These are phyloP conservation scores for Lupinus albus DNA, from an alignment of 306 rosid species.

Conservation along the genomic window DNA sequence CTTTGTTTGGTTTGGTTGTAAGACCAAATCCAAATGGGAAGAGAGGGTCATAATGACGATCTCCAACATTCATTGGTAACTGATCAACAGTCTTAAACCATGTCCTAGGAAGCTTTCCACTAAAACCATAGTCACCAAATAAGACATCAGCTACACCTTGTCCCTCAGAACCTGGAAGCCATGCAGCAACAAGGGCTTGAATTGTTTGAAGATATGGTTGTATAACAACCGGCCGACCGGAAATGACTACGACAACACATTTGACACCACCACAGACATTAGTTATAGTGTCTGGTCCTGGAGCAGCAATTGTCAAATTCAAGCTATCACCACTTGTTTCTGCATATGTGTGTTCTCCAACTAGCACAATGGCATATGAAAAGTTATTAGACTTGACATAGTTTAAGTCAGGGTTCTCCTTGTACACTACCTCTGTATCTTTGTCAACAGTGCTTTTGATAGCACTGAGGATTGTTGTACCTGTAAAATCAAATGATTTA, in stretches of 20 bases:
- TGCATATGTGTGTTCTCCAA: slow-evolving; percentile 39
- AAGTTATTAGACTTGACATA: slow-evolving; percentile 25
- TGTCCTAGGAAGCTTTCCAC: slow-evolving; percentile 37
- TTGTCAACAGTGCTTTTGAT: slow-evolving; percentile 32
- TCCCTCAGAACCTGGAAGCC: slow-evolving; percentile 40
- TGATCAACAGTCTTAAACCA: slow-evolving; percentile 34
- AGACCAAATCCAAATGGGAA: slow-evolving; percentile 44
- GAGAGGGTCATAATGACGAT: slow-evolving; percentile 33
- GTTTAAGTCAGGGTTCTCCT: slow-evolving; percentile 24
- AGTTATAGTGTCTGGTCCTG: slow-evolving; percentile 28
- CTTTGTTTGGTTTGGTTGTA: slow-evolving; percentile 27
- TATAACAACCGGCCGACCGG: slow-evolving; percentile 37
- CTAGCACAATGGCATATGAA: slow-evolving; percentile 37
- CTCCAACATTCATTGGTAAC: slow-evolving; percentile 38
- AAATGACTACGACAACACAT: slow-evolving; percentile 35
- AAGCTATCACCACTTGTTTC: slow-evolving; percentile 27
- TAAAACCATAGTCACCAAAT: slow-evolving; percentile 39
- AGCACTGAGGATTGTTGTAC: slow-evolving; percentile 33
- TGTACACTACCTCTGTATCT: slow-evolving; percentile 22
- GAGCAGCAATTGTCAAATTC: slow-evolving; percentile 32
- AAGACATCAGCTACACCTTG: slow-evolving; percentile 41
- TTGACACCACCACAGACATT: slow-evolving; percentile 32
- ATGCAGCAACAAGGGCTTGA: slow-evolving; percentile 39
- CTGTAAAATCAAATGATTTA: neutral
- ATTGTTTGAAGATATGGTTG: slow-evolving; percentile 15